phyloP scores from a whole-genome alignment of 768 basidiomycete genomes.

The Xerocomellus intermedius region DNA sequence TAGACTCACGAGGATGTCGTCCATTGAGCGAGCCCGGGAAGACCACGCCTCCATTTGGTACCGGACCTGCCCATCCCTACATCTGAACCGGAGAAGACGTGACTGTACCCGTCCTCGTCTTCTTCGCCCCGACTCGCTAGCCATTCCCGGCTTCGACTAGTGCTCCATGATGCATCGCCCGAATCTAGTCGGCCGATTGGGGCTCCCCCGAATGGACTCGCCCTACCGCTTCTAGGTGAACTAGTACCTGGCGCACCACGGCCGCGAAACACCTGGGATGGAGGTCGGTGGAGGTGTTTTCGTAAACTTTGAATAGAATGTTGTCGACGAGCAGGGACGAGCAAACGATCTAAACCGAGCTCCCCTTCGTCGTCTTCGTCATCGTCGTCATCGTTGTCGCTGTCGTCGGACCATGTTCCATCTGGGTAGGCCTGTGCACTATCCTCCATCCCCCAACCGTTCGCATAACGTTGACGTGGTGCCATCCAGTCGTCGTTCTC shows the following conservation, averaged over 20 bases:
- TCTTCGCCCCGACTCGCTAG: slow-evolving; percentile 27
- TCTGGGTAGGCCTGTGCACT: slow-evolving; percentile 13
- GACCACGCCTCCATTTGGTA: slow-evolving; percentile 31
- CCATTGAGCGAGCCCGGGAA: slow-evolving; percentile 36
- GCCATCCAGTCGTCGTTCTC: slow-evolving; percentile 57
- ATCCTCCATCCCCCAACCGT: slow-evolving; percentile 32
- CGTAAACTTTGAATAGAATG: slow-evolving; percentile 71
- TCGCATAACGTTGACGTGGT: slow-evolving; percentile 34
- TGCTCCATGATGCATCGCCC: slow-evolving; percentile 23
- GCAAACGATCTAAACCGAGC: slow-evolving; percentile 61
- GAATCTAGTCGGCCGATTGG: slow-evolving; percentile 9
- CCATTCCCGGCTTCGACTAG: slow-evolving; percentile 26
- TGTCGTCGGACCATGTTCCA: slow-evolving; percentile 21
- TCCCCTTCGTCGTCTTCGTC: slow-evolving; percentile 56
- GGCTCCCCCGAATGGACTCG: slow-evolving; percentile 16
- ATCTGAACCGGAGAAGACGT: slow-evolving; percentile 23
- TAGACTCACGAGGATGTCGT: slow-evolving; percentile 23
- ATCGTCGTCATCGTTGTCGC: slow-evolving; percentile 36
- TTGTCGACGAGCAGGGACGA: slow-evolving; percentile 70
- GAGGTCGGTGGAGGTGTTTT: slow-evolving; percentile 48
- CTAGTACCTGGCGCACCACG: slow-evolving; percentile 13
- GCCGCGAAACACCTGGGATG: slow-evolving; percentile 6
- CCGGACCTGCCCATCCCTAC: slow-evolving; percentile 13
- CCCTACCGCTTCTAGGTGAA: slow-evolving; percentile 17
- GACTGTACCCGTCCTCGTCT: slow-evolving; percentile 27